Percentiles rank a stretch among this genome's conserved stretches.
Evolutionary conservation across 2,329 filamentous ascomycete genomes (phyloP).

Genomic region (Aspergillus cejpii): DNA sequence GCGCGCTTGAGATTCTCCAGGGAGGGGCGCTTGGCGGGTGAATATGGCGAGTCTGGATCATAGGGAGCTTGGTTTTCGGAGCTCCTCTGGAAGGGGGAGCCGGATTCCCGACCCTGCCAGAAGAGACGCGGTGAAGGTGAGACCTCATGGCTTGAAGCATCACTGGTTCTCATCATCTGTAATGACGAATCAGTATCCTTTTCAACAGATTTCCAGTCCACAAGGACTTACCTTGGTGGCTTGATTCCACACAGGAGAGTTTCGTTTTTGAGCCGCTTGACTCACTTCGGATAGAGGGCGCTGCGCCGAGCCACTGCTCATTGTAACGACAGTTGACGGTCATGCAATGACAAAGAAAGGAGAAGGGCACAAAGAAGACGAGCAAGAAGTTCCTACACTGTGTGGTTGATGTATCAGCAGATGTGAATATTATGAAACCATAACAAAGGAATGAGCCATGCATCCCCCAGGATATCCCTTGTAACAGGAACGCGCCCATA

Average conservation of each 20-base stretch:
- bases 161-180: slow-evolving; percentile 62
- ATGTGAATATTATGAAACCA: slow-evolving; percentile 9
- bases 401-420: slow-evolving; percentile 13
- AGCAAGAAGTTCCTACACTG: slow-evolving; percentile 13
- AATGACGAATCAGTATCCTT: slow-evolving; percentile 17
- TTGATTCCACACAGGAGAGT: slow-evolving; percentile 87
- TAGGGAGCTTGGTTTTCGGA: slow-evolving; percentile 62
- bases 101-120: slow-evolving; percentile 73
- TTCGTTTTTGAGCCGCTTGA: slow-evolving; percentile 75
- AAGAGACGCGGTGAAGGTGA: slow-evolving; percentile 73
- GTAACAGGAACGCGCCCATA: slow-evolving; percentile 16
- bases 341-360: slow-evolving; percentile 3
- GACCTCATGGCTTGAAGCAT: slow-evolving; percentile 64
- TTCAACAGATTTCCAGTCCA: not conserved
- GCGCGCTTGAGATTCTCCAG: slow-evolving; percentile 93
- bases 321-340: slow-evolving; percentile 41
- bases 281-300: slow-evolving; percentile 85
- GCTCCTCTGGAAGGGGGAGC: slow-evolving; percentile 57
- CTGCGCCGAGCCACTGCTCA: slow-evolving; percentile 52
- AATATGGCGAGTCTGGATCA: slow-evolving; percentile 57
- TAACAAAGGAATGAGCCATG: slow-evolving; percentile 1
- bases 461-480: slow-evolving; percentile 13
- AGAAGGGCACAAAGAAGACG: slow-evolving; percentile 11
- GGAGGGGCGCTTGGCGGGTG: slow-evolving; percentile 74
- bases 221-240: slow-evolving; percentile 55